Conservation (phyloP, 208 protist species). For the Acanthamoeba castellanii region DNA sequence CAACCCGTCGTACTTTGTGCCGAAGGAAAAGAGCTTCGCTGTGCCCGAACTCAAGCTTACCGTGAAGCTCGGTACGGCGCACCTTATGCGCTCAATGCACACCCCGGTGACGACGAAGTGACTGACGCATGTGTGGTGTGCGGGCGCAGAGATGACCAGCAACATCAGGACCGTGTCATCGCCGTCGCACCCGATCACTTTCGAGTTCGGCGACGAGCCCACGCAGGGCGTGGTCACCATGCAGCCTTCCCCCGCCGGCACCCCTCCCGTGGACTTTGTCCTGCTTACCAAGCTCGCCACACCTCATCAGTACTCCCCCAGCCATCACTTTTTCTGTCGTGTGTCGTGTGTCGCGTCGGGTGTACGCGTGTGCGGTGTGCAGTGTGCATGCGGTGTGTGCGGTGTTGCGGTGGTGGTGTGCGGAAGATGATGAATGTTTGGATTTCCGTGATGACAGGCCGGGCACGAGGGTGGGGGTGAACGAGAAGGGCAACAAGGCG, state of each 20-base stretch:
- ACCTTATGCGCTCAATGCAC: background rate
- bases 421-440: too few relatives aligned
- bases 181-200: slow-evolving; percentile 12
- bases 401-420: too few relatives aligned
- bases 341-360: too few relatives aligned
- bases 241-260: background rate
- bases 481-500: background rate
- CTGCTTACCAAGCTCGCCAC: slow-evolving; percentile 13
- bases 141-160: background rate
- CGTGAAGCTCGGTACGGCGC: background rate
- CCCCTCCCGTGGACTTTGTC: slow-evolving; percentile 1
- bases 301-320: slow-evolving; percentile 27
- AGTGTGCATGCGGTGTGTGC: slow-evolving; percentile 18
- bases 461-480: slow-evolving; percentile 6
- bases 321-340: too few relatives aligned
- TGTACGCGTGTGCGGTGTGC: too few relatives aligned
- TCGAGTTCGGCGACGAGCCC: slow-evolving; percentile 51
- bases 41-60: background rate
- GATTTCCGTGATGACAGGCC: too few relatives aligned
- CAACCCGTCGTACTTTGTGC: slow-evolving; percentile 18
- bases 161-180: background rate
- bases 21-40: background rate
- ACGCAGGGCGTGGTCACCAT: background rate
- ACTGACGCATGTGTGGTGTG: background rate
- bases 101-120: background rate